These are phyloP conservation scores for Persicaria maculosa DNA, from an alignment of 148 eudicot species.

Conservation along the genomic window DNA sequence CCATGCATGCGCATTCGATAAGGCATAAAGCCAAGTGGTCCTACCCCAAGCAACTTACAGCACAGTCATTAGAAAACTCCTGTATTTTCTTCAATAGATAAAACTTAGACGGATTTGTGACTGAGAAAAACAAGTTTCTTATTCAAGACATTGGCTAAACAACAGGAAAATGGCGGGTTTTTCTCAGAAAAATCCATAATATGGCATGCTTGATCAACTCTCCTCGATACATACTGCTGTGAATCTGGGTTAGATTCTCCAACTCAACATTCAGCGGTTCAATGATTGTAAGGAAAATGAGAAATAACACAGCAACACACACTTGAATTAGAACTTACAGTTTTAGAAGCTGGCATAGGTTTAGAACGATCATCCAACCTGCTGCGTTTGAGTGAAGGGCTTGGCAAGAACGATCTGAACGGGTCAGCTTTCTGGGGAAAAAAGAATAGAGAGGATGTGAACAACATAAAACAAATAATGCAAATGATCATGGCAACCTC, in stretches of 20 bases:
- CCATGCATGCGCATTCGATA: not conserved
- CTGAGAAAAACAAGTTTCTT: no score
- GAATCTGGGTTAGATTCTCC: not conserved
- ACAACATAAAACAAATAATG: not conserved
- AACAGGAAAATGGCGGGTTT: no score
- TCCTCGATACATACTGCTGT: not conserved
- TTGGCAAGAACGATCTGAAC: constrained; percentile 13
- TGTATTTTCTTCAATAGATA: no score
- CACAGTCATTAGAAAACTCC: not conserved
- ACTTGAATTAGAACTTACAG: not conserved
- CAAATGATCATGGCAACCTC: not conserved
- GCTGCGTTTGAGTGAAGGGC: constrained; percentile 4
- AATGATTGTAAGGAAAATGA: not conserved
- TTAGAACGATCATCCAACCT: not conserved
- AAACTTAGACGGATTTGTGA: no score
- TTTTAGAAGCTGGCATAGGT: not conserved
- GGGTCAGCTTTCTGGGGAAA: not conserved
- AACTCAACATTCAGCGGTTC: not conserved
- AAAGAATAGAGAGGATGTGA: not conserved
- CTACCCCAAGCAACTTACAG: not conserved
- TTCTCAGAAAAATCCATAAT: no score
- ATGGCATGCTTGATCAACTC: not conserved
- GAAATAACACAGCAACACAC: not conserved
- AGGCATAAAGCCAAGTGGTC: not conserved
- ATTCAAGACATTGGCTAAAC: no score